Conservation (phyloP, 306 rosid genomes). For the Cicer judaicum region DNA sequence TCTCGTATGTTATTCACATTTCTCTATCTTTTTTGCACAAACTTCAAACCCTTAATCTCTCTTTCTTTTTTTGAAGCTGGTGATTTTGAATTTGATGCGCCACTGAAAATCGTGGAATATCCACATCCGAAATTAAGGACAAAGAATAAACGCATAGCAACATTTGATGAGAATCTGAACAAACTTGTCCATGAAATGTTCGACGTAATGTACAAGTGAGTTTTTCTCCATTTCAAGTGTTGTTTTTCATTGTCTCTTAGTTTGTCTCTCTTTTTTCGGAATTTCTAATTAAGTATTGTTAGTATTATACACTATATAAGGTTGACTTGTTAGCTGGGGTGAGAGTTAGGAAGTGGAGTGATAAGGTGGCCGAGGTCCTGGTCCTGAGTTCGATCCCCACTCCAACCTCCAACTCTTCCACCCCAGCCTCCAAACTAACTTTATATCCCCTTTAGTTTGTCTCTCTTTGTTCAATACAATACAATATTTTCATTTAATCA, state of each 20-base stretch:
- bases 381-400: too few relatives aligned
- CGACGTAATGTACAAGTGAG: conserved; percentile 90
- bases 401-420: too few relatives aligned
- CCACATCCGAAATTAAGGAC: conserved; percentile 79
- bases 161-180: conserved; percentile 75
- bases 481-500: not conserved
- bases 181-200: conserved; percentile 84
- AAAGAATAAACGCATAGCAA: conserved; percentile 69
- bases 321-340: too few relatives aligned
- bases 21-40: not conserved
- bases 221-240: conserved; percentile 5
- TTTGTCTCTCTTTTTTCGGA: too few relatives aligned
- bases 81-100: conserved; percentile 73
- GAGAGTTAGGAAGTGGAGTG: too few relatives aligned
- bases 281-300: too few relatives aligned
- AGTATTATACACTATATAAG: too few relatives aligned
- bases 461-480: not conserved
- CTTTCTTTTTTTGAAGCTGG: conserved; percentile 48
- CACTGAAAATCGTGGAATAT: conserved; percentile 72
- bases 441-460: not conserved
- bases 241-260: not conserved
- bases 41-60: not conserved
- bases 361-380: too few relatives aligned
- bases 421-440: too few relatives aligned
- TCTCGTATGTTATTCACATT: conserved; percentile 53